Conservation (phyloP, 768 basidiomycete genomes). For the Lentinula edodes region DNA sequence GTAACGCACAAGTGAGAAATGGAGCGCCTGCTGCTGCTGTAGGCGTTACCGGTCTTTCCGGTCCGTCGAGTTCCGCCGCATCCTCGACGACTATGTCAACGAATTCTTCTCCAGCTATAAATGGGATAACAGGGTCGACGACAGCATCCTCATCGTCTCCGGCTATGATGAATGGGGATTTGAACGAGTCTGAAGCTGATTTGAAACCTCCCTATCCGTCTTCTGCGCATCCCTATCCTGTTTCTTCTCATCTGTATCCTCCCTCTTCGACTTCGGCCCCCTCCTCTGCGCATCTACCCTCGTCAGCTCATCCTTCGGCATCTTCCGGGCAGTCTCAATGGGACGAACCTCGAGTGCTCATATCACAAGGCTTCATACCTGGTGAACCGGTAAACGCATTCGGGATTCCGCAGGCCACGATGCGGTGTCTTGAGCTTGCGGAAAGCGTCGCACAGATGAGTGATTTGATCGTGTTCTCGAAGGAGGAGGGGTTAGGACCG, state of each 20-base stretch:
- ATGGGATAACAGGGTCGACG: background rate
- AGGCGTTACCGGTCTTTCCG: background rate
- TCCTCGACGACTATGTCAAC: background rate
- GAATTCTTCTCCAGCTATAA: background rate
- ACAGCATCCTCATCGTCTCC: no score
- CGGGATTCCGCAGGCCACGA: slow-evolving; percentile 84
- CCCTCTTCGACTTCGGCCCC: background rate
- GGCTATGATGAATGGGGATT: no score
- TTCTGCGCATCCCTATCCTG: background rate
- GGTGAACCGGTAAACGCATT: slow-evolving; percentile 84
- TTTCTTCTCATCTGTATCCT: background rate
- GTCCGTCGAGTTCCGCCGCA: background rate
- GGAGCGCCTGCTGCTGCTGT: slow-evolving; percentile 21
- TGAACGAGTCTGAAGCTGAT: background rate
- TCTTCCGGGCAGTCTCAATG: slow-evolving; percentile 22
- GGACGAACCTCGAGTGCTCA: slow-evolving; percentile 60
- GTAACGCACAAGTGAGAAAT: slow-evolving; percentile 25
- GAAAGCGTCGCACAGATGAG: slow-evolving; percentile 80
- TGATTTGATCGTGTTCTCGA: slow-evolving; percentile 66
- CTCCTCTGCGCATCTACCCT: background rate
- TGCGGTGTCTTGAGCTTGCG: slow-evolving; percentile 84
- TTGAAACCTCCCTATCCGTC: background rate
- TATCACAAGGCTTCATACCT: slow-evolving; percentile 63
- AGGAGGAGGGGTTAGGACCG: slow-evolving; percentile 50
- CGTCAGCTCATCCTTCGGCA: background rate